These are phyloP conservation scores for Primulina huaijiensis DNA, from an alignment of 257 asterid species.

Conservation along the genomic window DNA sequence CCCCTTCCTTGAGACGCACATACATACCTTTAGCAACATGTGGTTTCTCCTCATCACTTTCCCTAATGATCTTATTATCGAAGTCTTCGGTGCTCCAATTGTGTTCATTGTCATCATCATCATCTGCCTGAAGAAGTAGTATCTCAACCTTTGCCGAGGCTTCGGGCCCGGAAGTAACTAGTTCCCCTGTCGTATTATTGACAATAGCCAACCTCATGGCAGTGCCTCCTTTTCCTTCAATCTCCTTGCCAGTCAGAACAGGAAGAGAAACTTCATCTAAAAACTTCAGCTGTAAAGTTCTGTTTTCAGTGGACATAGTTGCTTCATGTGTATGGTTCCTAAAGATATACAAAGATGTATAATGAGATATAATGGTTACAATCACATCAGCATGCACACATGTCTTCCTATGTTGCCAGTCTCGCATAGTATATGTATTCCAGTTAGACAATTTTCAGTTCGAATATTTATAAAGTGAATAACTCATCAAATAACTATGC, in stretches of 20 bases:
- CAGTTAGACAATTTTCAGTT: neutral
- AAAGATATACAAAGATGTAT: slow-evolving; percentile 3
- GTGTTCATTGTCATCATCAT: slow-evolving; percentile 20
- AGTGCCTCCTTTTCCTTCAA: slow-evolving; percentile 31
- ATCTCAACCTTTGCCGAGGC: slow-evolving; percentile 46
- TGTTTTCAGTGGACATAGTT: slow-evolving; percentile 20
- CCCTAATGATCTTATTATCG: slow-evolving; percentile 27
- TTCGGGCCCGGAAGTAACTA: slow-evolving; percentile 32
- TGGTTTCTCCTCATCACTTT: slow-evolving; percentile 39
- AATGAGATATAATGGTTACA: neutral
- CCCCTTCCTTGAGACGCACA: slow-evolving; percentile 34
- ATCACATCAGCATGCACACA: neutral
- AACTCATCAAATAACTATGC: slow-evolving; percentile 13
- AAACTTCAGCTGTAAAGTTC: slow-evolving; percentile 40
- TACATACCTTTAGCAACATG: slow-evolving; percentile 34
- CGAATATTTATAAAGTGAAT: neutral
- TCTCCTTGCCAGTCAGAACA: slow-evolving; percentile 37
- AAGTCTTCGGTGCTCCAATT: slow-evolving; percentile 33
- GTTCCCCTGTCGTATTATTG: slow-evolving; percentile 26
- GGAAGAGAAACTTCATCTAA: slow-evolving; percentile 30
- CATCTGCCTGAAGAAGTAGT: slow-evolving; percentile 33
- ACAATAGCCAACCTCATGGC: slow-evolving; percentile 36
- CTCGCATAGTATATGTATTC: neutral
- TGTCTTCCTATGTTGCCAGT: neutral
- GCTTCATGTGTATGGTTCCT: slow-evolving; percentile 33